Evolutionary conservation across 23 red algal species (phyloP).

Genomic region (Gracilaria domingensis): DNA sequence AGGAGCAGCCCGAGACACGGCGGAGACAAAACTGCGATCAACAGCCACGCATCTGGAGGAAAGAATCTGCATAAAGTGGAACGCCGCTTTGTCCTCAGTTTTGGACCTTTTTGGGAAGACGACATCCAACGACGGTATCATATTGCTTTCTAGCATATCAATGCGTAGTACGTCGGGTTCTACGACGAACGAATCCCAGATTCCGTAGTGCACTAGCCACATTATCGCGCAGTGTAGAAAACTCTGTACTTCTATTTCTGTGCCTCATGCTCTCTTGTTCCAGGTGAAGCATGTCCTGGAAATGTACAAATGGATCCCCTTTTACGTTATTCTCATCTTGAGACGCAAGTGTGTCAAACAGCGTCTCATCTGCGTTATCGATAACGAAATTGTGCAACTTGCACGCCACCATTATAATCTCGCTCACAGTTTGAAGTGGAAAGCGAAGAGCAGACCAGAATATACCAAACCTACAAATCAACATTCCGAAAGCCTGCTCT

Average conservation of each 20-base stretch:
- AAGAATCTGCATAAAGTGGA: constrained; percentile 17
- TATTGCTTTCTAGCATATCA: too few relatives aligned
- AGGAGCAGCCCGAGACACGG: too few relatives aligned
- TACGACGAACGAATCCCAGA: too few relatives aligned
- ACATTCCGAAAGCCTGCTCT: neutral
- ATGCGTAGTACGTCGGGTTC: too few relatives aligned
- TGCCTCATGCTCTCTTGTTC: neutral
- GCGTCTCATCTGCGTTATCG: neutral
- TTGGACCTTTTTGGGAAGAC: too few relatives aligned
- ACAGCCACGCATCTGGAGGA: constrained; percentile 1
- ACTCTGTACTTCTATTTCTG: neutral
- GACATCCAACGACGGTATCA: too few relatives aligned
- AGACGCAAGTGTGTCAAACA: neutral
- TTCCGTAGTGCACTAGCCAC: too few relatives aligned
- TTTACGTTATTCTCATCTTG: neutral
- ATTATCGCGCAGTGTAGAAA: neutral
- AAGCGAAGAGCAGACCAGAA: neutral
- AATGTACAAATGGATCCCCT: neutral
- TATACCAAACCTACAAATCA: neutral
- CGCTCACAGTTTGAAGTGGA: neutral
- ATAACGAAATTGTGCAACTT: neutral
- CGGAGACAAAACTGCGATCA: constrained; percentile 41
- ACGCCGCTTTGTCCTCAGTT: too few relatives aligned
- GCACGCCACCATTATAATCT: neutral
- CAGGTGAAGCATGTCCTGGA: neutral